Evolutionary conservation across 148 eudicot genomes (phyloP).

Genomic region (Selenicereus undatus): DNA sequence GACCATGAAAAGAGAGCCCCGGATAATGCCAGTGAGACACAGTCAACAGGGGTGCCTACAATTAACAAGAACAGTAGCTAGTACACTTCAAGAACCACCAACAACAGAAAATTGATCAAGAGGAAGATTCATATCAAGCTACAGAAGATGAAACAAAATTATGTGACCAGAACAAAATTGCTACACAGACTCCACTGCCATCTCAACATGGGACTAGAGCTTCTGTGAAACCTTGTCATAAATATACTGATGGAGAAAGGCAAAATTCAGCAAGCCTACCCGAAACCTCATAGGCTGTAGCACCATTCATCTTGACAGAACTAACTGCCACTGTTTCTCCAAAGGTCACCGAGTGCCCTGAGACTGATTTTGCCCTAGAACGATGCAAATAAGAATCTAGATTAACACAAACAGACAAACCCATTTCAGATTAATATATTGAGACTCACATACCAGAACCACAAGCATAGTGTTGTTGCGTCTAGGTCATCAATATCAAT

Average conservation of each 20-base stretch:
- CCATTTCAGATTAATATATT: not conserved
- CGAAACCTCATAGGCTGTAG: conserved; percentile 83
- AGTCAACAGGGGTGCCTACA: conserved; percentile 90
- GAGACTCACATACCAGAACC: not conserved
- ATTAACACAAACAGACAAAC: conserved; percentile 11
- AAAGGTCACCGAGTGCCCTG: conserved; percentile 73
- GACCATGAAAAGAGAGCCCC: conserved; percentile 95
- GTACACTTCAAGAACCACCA: conserved; percentile 1
- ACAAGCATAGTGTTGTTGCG: not conserved
- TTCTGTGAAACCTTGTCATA: not conserved
- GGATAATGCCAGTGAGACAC: conserved; percentile 85
- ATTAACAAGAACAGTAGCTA: conserved; percentile 19
- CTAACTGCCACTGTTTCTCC: conserved; percentile 66
- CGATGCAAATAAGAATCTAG: not conserved
- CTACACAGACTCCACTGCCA: not conserved
- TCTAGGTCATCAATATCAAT: not conserved
- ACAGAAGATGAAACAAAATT: not conserved
- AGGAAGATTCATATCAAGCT: not conserved
- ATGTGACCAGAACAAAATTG: not conserved
- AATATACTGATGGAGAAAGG: too few species aligned
- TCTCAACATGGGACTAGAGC: not conserved
- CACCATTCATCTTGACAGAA: conserved; percentile 61
- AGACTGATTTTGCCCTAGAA: conserved; percentile 68
- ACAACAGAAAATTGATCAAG: not conserved
- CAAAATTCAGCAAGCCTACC: conserved; percentile 37